Conservation (phyloP, 371 early-diverging fungal genomes). For the Mucor saturninus region DNA sequence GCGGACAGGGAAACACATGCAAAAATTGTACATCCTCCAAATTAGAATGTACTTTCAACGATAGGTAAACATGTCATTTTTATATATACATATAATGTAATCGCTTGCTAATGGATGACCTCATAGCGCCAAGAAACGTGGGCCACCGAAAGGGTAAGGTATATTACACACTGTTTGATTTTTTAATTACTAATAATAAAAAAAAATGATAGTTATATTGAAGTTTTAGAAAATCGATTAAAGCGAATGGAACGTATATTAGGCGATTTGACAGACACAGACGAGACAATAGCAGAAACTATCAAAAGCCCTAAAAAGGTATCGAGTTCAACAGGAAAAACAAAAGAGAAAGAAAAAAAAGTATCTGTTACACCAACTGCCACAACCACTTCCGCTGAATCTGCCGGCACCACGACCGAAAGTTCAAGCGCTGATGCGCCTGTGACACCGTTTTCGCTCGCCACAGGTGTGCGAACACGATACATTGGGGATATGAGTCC, state of each 20-base stretch:
- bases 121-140: conserved; percentile 51
- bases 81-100: not conserved
- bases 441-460: not conserved
- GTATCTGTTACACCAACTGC: conserved; percentile 4
- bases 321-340: conserved; percentile 13
- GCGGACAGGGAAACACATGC: conserved; percentile 26
- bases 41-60: conserved; percentile 36
- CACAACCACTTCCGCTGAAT: not conserved
- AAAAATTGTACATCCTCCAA: conserved; percentile 32
- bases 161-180: not conserved
- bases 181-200: not conserved
- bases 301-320: no score
- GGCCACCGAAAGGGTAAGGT: conserved; percentile 63
- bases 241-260: conserved; percentile 71
- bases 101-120: conserved; percentile 1
- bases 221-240: conserved; percentile 67
- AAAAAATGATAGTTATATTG: conserved; percentile 50
- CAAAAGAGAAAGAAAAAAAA: not conserved
- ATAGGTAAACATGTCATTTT: conserved; percentile 27
- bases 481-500: conserved; percentile 50
- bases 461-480: conserved; percentile 23
- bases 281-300: not conserved
- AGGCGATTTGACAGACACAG: conserved; percentile 31
- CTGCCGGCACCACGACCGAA: conserved; percentile 2
- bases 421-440: not conserved